phyloP scores from a whole-genome alignment of 176 grass and related monocot species.

The Ensete glaucum region DNA sequence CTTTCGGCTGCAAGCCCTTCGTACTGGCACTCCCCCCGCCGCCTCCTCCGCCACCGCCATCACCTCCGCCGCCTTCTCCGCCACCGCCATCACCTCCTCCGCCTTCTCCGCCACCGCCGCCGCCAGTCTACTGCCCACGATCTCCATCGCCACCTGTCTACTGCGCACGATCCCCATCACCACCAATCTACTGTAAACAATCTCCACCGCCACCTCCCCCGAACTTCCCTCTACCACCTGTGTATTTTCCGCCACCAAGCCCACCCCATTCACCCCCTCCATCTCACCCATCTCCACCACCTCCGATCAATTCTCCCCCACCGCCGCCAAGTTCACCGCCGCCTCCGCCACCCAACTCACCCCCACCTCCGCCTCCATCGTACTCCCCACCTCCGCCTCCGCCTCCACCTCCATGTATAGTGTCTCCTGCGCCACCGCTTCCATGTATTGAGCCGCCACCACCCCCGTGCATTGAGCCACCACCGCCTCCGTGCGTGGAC shows the following conservation, averaged over 20 bases:
- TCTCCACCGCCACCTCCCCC: not conserved
- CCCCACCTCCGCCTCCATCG: too few species aligned
- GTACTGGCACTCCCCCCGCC: conserved; percentile 15
- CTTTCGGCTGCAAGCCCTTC: conserved; percentile 41
- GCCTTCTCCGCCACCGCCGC: not conserved
- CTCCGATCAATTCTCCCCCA: not conserved
- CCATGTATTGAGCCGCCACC: not conserved
- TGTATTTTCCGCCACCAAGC: not conserved
- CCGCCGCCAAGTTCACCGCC: not conserved
- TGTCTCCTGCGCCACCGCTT: not conserved
- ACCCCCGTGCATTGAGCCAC: not conserved
- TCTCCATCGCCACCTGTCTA: not conserved
- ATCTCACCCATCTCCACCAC: not conserved
- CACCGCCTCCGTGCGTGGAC: not conserved
- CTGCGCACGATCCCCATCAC: not conserved
- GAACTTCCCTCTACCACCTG: not conserved
- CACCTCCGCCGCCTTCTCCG: not conserved
- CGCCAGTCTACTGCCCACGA: not conserved
- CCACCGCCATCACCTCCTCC: not conserved
- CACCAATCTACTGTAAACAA: not conserved
- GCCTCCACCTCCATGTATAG: not conserved
- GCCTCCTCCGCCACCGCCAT: conserved; percentile 23
- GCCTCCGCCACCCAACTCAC: not conserved
- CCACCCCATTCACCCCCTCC: not conserved
- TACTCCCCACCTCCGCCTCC: too few species aligned